Evolutionary conservation across 352 stramenopile species (phyloP), one percentile per base, ranked within the genome.

Genomic region (Phytopythium mirpurense): DNA sequence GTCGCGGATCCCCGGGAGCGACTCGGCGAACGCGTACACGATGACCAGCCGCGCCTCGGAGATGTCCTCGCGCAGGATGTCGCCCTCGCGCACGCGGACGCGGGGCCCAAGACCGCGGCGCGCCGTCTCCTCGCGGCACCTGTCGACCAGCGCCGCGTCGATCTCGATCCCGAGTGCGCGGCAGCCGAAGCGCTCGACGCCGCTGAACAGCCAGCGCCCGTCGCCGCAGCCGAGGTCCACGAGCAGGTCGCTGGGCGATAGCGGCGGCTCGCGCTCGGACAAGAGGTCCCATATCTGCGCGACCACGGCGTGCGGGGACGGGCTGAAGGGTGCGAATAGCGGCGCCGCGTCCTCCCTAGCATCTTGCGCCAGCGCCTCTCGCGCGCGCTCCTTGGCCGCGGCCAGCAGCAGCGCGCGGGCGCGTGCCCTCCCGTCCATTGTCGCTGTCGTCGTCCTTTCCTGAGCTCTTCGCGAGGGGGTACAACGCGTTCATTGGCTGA

Each of bases 221-320:
- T 95, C 82, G 26, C 84, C 84, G 29, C 82, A 95, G 35, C 82
- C 82, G 43, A 93, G 75, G 56, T 94, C 84, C 31, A 94, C 80
- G 23, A 94, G 59, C 37, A 91, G 62, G 36, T 95, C 82, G 7
- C 70, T 16, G 0, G 49, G 16, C 2, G 32, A 45, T 18, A 90
- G 61, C 0, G 54, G 34, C 21, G 58, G 18, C 11, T 63, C 26
- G 0, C 57, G 40, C 19, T 56, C 42, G 26, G 66, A 56, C 29
- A 93, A 51, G 21, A 69, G 64, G 3, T 66, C 60, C 84, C 84
- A 93, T 7, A 95, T 75, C 12, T 76, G 70, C 43, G 74, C 54
- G 47, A 93, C 78, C 21, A 92, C 44, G 9, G 54, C 60, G 24
- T 61, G 23, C 6, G 84, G 80, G 1, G 78, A 90, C 26, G 84